phyloP scores from a whole-genome alignment of 2,329 filamentous ascomycete species.

The Venturia aucupariae region DNA sequence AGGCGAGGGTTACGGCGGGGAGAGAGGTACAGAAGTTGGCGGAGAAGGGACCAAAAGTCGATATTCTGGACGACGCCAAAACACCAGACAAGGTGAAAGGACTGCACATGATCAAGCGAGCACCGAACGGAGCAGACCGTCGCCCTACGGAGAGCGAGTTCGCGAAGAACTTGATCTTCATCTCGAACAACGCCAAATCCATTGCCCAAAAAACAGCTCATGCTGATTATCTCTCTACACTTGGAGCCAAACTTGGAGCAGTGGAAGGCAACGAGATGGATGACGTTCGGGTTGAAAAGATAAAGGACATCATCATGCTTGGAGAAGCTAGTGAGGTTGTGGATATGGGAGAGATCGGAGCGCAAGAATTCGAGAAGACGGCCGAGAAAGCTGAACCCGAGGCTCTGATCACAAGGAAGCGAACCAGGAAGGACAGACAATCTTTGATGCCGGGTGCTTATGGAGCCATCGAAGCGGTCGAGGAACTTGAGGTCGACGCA shows the following conservation, averaged over 20 bases:
- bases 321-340: not conserved
- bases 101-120: too few relatives aligned
- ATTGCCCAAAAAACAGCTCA: too few relatives aligned
- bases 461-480: not conserved
- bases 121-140: too few relatives aligned
- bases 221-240: not conserved
- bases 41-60: not conserved
- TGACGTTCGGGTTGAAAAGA: not conserved
- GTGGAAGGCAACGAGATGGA: not conserved
- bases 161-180: too few relatives aligned
- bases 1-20: not conserved
- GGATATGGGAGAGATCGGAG: not conserved
- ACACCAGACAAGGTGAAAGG: too few relatives aligned
- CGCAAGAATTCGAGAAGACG: not conserved
- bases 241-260: not conserved
- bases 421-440: not conserved
- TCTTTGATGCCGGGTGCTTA: not conserved
- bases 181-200: too few relatives aligned
- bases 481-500: not conserved
- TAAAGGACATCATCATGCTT: not conserved
- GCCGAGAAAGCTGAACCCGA: not conserved
- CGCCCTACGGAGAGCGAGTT: too few relatives aligned
- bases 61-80: too few relatives aligned
- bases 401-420: not conserved
- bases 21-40: not conserved